These are phyloP conservation scores for Fusarium tricinctum DNA, from an alignment of 2,329 filamentous ascomycete species.

Conservation along the genomic window DNA sequence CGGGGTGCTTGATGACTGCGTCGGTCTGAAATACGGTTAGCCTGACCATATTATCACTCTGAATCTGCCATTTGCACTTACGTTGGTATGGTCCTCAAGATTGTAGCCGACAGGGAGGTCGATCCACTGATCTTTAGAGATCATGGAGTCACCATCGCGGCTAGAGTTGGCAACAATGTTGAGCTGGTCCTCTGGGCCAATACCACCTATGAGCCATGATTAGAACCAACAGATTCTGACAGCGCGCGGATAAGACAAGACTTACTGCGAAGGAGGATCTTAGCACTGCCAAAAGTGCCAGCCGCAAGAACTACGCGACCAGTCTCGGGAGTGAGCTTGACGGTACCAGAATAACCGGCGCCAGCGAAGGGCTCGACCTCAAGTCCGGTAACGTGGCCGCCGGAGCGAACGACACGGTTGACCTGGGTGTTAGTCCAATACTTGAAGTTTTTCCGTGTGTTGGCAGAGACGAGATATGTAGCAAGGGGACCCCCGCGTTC, in stretches of 20 bases:
- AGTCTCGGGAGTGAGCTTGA: conserved; percentile 23
- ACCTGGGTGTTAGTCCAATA: conserved; percentile 25
- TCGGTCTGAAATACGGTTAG: conserved; percentile 12
- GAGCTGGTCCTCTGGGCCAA: conserved; percentile 21
- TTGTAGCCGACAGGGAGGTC: conserved; percentile 23
- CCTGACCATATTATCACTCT: accelerated
- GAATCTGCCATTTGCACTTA: neutral
- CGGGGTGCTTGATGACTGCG: conserved; percentile 11
- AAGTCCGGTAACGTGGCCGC: conserved; percentile 9
- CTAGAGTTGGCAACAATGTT: conserved; percentile 8
- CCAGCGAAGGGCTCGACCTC: conserved; percentile 18
- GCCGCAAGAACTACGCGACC: conserved; percentile 18
- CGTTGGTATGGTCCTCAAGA: conserved; percentile 23
- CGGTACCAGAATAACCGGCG: conserved; percentile 10
- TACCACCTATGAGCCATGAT: conserved; percentile 1
- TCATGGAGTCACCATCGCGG: conserved; percentile 15
- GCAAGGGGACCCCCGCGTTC: conserved; percentile 13
- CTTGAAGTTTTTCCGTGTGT: conserved; percentile 11
- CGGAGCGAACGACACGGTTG: conserved; percentile 15
- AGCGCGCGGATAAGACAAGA: neutral
- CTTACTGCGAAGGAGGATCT: conserved; percentile 23
- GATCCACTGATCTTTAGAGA: conserved; percentile 15
- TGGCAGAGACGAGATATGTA: conserved; percentile 22
- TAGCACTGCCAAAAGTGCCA: conserved; percentile 18
- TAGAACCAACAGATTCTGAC: neutral